Evolutionary conservation across 106 monocot genomes (phyloP), one percentile per base, ranked within the genome.

Genomic region (Posidonia australis): DNA sequence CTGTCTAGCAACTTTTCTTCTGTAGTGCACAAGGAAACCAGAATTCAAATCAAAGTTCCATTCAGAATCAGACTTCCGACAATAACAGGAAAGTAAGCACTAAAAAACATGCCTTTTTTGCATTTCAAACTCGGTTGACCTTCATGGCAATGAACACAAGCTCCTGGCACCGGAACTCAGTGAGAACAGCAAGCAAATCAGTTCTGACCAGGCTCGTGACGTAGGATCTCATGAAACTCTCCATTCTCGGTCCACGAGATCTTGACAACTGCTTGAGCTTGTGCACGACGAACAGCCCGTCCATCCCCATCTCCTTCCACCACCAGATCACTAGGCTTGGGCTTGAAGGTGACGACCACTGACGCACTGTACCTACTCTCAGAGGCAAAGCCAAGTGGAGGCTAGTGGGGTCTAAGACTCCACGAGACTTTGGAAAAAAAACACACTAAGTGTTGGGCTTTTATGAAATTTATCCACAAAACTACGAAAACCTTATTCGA

Each of bases 291-390:
- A 96, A 86, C 9, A 90, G 78, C 5, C 89, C 94, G 54, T 96
- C 94, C 76, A 90, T 96, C 42, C 94, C 94, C 94, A 96, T 96
- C 80, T 96, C 94, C 74, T 96, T 96, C 80, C 94, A 66, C 66
- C 90, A 54, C 94, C 94, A 96, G 60, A 96, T 96, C 36, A 90
- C 90, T 10, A 90, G 80, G 74, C 86, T 96, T 47, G 89, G 90
- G 64, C 80, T 83, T 67, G 86, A 86, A 9, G 83, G 74, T 46
- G 67, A 26, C 51, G 66, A 66, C 44, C 51, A 51, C 5, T 13
- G 43, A 23, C 44, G 63, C 13, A 14, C 46, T 12, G 25, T 64
- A 26, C 9, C 13, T 7, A 17, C 13, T 13, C 13, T n/a, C n/a
- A n/a, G n/a, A n/a, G n/a, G n/a, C n/a, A n/a, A n/a, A n/a, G n/a